Evolutionary conservation across 495 filamentous ascomycete species (phyloP), one percentile per base, ranked within the genome.

Genomic region (Penicillium alfredii): DNA sequence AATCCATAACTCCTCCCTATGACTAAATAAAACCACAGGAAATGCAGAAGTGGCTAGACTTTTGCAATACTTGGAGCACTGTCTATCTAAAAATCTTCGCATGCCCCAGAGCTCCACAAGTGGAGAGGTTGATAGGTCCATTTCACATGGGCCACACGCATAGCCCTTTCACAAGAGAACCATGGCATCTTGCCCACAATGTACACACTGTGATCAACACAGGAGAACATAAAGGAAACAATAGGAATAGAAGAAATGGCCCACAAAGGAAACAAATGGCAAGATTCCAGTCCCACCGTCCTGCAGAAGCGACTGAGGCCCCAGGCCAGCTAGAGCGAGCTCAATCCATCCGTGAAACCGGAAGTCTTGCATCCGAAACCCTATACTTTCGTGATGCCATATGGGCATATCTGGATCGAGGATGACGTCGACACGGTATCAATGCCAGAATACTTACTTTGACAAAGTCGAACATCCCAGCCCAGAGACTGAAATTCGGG

Each of bases 401-500:
- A 23, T 44, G 43, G 38, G 42, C 35, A 40, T 44, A 40, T 38
- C 51, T 38, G 13, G 26, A 38, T 26, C 35, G 33, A 29, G 53
- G 50, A 22, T 39, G 48, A 50, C 45, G 40, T 41, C 49, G 53
- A 47, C 60, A 65, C 16, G 56, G 60, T 28, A 59, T 48, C 31
- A 67, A 55, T 21, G 41, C 40, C 6, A 60, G 26, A 20, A 60
- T 30, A 66, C 80, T 74, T 77, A 95, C 92, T 73, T 71, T 81
- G 40, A 94, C 49, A 49, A 94, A 92, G 34, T 79, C 77, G 44
- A 84, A 72, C 25, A 94, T 82, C n/a, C 86, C 81, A 18, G 85
- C 79, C 93, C 93, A 99, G 33, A 94, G 70, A 41, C 73, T 77
- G 66, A 89, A 96, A 61, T 99, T 96, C 10, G 93, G 93, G 40